Evolutionary conservation across 306 rosid genomes (phyloP).

Genomic region (Vigna nakashimae): DNA sequence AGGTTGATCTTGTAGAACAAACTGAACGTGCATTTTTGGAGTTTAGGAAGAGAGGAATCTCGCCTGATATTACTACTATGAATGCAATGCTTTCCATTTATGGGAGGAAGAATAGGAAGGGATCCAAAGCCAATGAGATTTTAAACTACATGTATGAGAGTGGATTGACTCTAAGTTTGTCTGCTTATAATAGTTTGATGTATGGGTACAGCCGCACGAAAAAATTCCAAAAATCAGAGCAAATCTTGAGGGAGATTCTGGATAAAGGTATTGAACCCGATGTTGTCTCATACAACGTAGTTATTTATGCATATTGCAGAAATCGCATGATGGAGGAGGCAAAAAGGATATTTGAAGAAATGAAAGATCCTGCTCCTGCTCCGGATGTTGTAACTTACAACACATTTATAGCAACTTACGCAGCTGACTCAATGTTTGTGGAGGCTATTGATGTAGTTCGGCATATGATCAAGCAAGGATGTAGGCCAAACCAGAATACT

Average conservation of each 20-base stretch:
- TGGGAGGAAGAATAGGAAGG: slow-evolving; percentile 70
- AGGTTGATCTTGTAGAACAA: slow-evolving; percentile 69
- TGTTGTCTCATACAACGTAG: slow-evolving; percentile 69
- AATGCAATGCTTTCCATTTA: slow-evolving; percentile 85
- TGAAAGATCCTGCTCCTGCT: slow-evolving; percentile 63
- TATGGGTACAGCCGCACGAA: slow-evolving; percentile 70
- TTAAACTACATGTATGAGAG: slow-evolving; percentile 69
- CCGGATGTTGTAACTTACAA: slow-evolving; percentile 81
- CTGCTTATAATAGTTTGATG: slow-evolving; percentile 84
- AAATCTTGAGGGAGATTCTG: slow-evolving; percentile 62
- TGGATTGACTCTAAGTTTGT: slow-evolving; percentile 78
- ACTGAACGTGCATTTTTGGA: slow-evolving; percentile 81
- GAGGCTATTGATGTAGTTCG: slow-evolving; percentile 69
- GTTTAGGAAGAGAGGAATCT: slow-evolving; percentile 59
- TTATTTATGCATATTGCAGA: slow-evolving; percentile 79
- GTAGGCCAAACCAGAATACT: slow-evolving; percentile 72
- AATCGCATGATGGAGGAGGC: slow-evolving; percentile 79
- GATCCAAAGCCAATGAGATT: slow-evolving; percentile 65
- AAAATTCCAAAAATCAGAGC: slow-evolving; percentile 64
- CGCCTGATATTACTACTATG: slow-evolving; percentile 67
- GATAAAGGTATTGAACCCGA: slow-evolving; percentile 75
- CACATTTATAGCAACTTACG: slow-evolving; percentile 73
- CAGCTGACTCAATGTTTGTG: slow-evolving; percentile 67
- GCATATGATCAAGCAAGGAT: slow-evolving; percentile 77
- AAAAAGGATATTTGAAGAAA: slow-evolving; percentile 70